Evolutionary conservation across 768 basidiomycete species (phyloP).

Genomic region (Floccularia luteovirens): DNA sequence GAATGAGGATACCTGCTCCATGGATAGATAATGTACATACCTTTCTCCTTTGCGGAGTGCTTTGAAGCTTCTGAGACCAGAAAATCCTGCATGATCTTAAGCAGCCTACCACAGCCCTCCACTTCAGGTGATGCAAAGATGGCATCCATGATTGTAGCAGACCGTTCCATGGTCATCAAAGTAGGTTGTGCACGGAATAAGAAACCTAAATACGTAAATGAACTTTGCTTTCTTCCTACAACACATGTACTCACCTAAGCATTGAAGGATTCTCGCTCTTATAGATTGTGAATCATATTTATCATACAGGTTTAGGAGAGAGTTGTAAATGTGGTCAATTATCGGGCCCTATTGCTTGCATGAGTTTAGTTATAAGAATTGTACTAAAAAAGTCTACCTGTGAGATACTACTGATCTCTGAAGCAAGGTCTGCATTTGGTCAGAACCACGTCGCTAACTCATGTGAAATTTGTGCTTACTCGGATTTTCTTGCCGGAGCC

Average conservation of each 20-base stretch:
- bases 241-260: constrained; percentile 54
- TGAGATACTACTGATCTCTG: constrained; percentile 52
- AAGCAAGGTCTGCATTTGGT: constrained; percentile 51
- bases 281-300: constrained; percentile 52
- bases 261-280: constrained; percentile 72
- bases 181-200: constrained; percentile 89
- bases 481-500: constrained; percentile 50
- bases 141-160: constrained; percentile 81
- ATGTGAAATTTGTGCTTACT: constrained; percentile 32
- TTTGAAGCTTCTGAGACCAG: constrained; percentile 77
- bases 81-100: constrained; percentile 91
- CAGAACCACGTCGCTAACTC: no score
- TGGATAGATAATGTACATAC: constrained; percentile 19
- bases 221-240: constrained; percentile 1
- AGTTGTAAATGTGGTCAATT: constrained; percentile 75
- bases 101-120: constrained; percentile 62
- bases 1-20: no score
- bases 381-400: constrained; percentile 25
- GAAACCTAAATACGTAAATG: constrained; percentile 48
- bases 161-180: constrained; percentile 77
- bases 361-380: background rate
- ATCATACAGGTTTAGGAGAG: constrained; percentile 64
- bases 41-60: constrained; percentile 65
- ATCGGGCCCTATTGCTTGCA: constrained; percentile 49
- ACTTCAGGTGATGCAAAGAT: constrained; percentile 74